A percentile compares a stretch with the other conserved stretches of the same genome.
Conservation (phyloP, 1,139 yeast species). For the Geotrichum cucujoidarum region DNA sequence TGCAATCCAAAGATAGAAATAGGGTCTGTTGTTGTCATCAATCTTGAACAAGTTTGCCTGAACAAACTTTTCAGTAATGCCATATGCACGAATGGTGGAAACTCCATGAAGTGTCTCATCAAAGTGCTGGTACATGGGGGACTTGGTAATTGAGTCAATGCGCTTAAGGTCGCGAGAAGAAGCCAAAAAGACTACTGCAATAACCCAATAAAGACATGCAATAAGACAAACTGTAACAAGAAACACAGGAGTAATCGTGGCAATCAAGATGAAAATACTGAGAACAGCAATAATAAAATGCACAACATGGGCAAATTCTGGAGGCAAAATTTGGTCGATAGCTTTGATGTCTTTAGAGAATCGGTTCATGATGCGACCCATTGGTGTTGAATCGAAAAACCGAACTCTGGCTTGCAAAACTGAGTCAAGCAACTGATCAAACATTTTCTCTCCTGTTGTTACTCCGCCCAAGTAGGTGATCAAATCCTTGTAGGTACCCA, state of each 20-base stretch:
- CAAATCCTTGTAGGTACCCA: slow-evolving; percentile 59
- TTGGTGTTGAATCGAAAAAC: slow-evolving; percentile 62
- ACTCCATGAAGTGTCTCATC: slow-evolving; percentile 72
- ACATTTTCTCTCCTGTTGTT: slow-evolving; percentile 63
- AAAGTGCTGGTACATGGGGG: slow-evolving; percentile 73
- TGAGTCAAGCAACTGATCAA: slow-evolving; percentile 69
- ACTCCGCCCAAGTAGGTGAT: slow-evolving; percentile 70
- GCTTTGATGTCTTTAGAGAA: slow-evolving; percentile 68
- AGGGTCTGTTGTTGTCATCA: slow-evolving; percentile 58
- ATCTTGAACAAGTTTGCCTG: slow-evolving; percentile 54
- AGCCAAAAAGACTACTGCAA: slow-evolving; percentile 83
- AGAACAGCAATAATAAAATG: slow-evolving; percentile 50
- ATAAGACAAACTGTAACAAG: slow-evolving; percentile 45
- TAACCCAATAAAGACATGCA: slow-evolving; percentile 61
- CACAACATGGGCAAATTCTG: slow-evolving; percentile 43
- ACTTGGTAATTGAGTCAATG: slow-evolving; percentile 66
- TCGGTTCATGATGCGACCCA: slow-evolving; percentile 66
- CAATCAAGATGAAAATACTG: slow-evolving; percentile 59
- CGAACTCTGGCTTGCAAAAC: slow-evolving; percentile 75
- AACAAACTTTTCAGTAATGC: slow-evolving; percentile 49
- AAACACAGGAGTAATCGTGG: slow-evolving; percentile 67
- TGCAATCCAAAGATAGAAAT: slow-evolving; percentile 50
- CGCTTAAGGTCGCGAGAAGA: slow-evolving; percentile 75
- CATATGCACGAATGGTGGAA: slow-evolving; percentile 58
- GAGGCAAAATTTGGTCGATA: slow-evolving; percentile 68